These are phyloP conservation scores for Tinospora cordifolia DNA, from an alignment of 164 flowering plant genomes.

Conservation along the genomic window DNA sequence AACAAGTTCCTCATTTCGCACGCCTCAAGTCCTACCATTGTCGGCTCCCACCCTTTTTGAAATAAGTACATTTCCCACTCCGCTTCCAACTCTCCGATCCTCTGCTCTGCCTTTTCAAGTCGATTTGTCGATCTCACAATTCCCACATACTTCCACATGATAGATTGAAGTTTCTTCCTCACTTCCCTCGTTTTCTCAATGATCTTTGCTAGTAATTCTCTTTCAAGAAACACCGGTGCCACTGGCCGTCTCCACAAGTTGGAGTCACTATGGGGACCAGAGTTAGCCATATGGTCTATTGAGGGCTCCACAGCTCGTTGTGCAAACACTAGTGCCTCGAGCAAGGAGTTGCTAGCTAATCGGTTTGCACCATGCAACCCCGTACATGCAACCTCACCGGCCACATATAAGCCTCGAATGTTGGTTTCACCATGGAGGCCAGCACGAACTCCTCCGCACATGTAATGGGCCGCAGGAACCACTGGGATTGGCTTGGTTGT, in stretches of 20 bases:
- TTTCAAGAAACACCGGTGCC: constrained; percentile 43
- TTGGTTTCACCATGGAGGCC: constrained; percentile 93
- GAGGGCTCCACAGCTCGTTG: constrained; percentile 84
- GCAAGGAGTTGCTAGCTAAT: constrained; percentile 91
- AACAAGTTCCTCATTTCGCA: constrained; percentile 94
- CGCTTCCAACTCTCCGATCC: constrained; percentile 58
- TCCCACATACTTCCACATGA: constrained; percentile 93
- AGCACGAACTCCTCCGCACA: constrained; percentile 98
- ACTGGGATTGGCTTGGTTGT: constrained; percentile 86
- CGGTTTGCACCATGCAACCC: constrained; percentile 98
- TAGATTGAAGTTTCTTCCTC: constrained; percentile 56
- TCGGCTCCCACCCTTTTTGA: constrained; percentile 70
- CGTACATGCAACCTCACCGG: constrained; percentile 98
- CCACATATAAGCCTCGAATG: constrained; percentile 75
- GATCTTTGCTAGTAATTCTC: constrained; percentile 30
- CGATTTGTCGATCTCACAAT: constrained; percentile 76
- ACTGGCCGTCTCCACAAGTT: constrained; percentile 52
- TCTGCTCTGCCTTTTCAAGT: constrained; percentile 57
- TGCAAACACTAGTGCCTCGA: constrained; percentile 94
- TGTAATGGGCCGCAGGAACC: constrained; percentile 98
- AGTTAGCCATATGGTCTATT: constrained; percentile 47
- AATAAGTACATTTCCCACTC: constrained; percentile 75
- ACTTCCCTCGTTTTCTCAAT: constrained; percentile 36
- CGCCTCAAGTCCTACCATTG: constrained; percentile 80
- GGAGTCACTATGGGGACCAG: constrained; percentile 27